Conservation (phyloP, 208 protist species). For the Leishmania mexicana region DNA sequence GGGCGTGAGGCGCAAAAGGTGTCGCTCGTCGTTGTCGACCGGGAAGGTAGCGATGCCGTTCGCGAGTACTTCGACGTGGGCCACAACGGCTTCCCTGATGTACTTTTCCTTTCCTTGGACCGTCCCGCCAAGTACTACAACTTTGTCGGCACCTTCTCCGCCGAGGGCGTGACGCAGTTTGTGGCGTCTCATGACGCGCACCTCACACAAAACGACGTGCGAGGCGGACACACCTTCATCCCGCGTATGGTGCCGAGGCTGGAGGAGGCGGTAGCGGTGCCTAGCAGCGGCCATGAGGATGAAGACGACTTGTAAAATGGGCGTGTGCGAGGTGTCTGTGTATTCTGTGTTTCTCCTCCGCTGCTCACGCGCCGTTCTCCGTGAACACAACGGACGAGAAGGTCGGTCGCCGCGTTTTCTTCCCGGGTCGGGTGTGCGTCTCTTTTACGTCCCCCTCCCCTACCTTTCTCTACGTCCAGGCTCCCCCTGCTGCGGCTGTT, state of each 20-base stretch:
- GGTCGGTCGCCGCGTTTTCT: too few relatives aligned
- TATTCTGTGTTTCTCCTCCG: not conserved
- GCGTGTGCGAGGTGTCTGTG: not conserved
- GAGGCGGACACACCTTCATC: slow-evolving; percentile 28
- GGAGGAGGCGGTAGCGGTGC: not conserved
- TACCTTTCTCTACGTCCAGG: not conserved
- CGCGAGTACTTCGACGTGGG: slow-evolving; percentile 36
- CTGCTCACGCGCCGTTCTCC: not conserved
- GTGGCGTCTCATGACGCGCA: slow-evolving; percentile 12
- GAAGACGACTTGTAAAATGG: slow-evolving; percentile 23
- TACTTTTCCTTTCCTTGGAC: slow-evolving; percentile 24
- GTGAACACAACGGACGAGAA: not conserved
- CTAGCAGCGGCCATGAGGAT: slow-evolving; percentile 1
- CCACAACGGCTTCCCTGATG: slow-evolving; percentile 35
- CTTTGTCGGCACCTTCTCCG: slow-evolving; percentile 40
- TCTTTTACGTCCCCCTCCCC: not conserved
- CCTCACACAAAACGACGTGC: slow-evolving; percentile 6
- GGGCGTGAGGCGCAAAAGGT: slow-evolving; percentile 18
- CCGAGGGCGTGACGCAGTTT: slow-evolving; percentile 38
- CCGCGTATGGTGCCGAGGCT: slow-evolving; percentile 32
- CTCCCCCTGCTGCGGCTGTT: not conserved
- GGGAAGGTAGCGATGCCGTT: slow-evolving; percentile 14
- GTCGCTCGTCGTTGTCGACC: slow-evolving; percentile 37
- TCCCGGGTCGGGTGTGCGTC: too few relatives aligned
- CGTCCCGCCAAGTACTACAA: slow-evolving; percentile 29